A percentile compares a stretch with the other conserved stretches of the same genome.
These are phyloP conservation scores for Bryoglossum gracile DNA, from an alignment of 495 filamentous ascomycete genomes.

Conservation along the genomic window DNA sequence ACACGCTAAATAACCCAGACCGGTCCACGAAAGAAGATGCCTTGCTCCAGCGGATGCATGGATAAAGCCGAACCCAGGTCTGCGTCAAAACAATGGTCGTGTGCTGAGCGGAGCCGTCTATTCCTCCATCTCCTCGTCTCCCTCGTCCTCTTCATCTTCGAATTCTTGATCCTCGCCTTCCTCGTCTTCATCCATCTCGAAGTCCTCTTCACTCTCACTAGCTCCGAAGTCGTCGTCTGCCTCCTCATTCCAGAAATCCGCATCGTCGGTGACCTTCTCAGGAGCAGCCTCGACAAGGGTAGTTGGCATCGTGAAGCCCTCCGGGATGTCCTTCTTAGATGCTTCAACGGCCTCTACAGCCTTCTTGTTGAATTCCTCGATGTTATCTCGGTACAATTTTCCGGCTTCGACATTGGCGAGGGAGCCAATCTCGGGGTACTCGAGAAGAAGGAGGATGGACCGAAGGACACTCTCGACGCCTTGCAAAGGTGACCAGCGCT, in stretches of 20 bases:
- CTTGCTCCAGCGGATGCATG: background rate
- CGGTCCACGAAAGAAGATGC: background rate
- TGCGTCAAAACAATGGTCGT: too few species aligned
- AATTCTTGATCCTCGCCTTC: constrained; percentile 37
- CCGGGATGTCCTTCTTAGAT: constrained; percentile 73
- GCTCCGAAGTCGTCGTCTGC: constrained; percentile 75
- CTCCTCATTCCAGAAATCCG: constrained; percentile 79
- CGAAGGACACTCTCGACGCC: constrained; percentile 90
- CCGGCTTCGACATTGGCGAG: constrained; percentile 94
- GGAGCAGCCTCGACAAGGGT: constrained; percentile 51
- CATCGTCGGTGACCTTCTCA: constrained; percentile 59
- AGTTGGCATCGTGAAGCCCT: constrained; percentile 76
- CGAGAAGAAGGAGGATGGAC: constrained; percentile 86
- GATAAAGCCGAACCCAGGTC: too few species aligned
- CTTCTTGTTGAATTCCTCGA: constrained; percentile 55
- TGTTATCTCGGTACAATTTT: constrained; percentile 71
- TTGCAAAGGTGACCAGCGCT: constrained; percentile 91
- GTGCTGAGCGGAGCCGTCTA: too few species aligned
- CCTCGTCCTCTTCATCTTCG: constrained; percentile 16
- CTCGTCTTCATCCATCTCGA: constrained; percentile 49
- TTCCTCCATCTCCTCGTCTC: constrained; percentile 18
- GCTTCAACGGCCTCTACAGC: constrained; percentile 64
- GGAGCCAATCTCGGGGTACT: constrained; percentile 86
- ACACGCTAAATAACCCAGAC: background rate
- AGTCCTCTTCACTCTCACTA: constrained; percentile 54